phyloP scores from a whole-genome alignment of 2,329 filamentous ascomycete species.

The Diaporthe sp. region DNA sequence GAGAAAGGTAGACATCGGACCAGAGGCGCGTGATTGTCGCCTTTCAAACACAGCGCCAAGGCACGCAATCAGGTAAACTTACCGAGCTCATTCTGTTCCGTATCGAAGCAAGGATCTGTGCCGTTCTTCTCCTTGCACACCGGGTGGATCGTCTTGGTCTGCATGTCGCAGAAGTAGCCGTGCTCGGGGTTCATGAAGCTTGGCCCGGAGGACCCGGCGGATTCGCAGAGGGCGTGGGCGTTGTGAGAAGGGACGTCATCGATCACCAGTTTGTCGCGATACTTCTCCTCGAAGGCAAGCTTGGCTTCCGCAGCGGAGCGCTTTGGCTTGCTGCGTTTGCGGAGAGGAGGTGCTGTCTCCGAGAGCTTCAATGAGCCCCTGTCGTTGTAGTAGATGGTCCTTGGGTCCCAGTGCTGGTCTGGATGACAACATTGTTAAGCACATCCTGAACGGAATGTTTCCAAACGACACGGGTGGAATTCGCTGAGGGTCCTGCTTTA shows the following conservation, averaged over 20 bases:
- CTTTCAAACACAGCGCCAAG: not conserved
- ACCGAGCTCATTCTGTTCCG: constrained; percentile 1
- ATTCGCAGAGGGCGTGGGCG: not conserved
- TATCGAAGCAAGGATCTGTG: not conserved
- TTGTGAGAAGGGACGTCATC: constrained; percentile 1
- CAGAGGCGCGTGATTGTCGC: not conserved
- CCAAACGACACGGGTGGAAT: not conserved
- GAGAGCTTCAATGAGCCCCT: not conserved
- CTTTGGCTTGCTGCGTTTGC: not conserved
- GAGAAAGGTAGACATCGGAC: not conserved
- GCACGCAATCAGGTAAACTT: not conserved
- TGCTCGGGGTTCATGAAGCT: not conserved
- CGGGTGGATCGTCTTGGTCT: not conserved
- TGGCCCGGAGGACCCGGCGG: not conserved
- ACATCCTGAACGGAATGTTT: not conserved
- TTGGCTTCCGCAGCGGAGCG: not conserved
- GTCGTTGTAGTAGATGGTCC: not conserved
- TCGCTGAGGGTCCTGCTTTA: not conserved
- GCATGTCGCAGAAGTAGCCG: constrained; percentile 15
- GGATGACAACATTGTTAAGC: not conserved
- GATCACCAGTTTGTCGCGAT: not conserved
- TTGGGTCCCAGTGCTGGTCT: not conserved
- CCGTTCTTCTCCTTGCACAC: not conserved
- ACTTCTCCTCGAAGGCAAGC: not conserved
- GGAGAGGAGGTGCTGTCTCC: not conserved